Conservation (phyloP, 2,329 filamentous ascomycete species). For the Fusarium solani-melongenae region DNA sequence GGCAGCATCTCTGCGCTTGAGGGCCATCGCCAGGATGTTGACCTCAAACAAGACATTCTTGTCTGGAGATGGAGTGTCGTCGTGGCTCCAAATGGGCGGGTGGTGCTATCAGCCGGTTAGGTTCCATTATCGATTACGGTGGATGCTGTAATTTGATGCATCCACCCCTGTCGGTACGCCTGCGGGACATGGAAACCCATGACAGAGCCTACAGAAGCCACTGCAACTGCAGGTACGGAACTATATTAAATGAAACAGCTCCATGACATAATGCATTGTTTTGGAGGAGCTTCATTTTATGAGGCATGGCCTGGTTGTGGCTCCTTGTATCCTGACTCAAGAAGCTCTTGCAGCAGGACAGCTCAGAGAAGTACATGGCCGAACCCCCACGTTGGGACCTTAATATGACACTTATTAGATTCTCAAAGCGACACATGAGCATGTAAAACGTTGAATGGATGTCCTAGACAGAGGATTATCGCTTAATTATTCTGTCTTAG, state of each 20-base stretch:
- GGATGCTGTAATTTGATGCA: slow-evolving; percentile 39
- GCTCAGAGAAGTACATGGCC: background rate
- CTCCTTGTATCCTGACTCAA: background rate
- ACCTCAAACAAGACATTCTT: slow-evolving; percentile 48
- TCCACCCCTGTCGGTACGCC: slow-evolving; percentile 31
- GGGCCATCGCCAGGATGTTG: slow-evolving; percentile 66
- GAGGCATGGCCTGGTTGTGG: background rate
- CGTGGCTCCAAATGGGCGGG: slow-evolving; percentile 29
- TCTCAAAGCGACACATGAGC: background rate
- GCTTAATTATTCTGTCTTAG: too few species aligned
- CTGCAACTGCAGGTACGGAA: slow-evolving; percentile 18
- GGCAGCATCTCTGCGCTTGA: slow-evolving; percentile 78
- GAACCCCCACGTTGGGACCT: background rate
- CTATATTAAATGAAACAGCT: background rate
- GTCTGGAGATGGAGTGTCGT: slow-evolving; percentile 33
- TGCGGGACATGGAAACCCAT: slow-evolving; percentile 31
- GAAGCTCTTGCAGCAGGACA: background rate
- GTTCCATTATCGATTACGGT: slow-evolving; percentile 37
- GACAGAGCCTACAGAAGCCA: slow-evolving; percentile 14
- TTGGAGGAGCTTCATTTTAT: background rate
- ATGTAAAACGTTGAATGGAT: too few species aligned
- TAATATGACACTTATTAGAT: background rate
- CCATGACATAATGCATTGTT: background rate
- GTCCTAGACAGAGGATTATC: too few species aligned
- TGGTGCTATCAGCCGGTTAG: slow-evolving; percentile 36